Base-by-base conservation (phyloP, 768 basidiomycete genomes). In the Pulveroboletus frians region DNA sequence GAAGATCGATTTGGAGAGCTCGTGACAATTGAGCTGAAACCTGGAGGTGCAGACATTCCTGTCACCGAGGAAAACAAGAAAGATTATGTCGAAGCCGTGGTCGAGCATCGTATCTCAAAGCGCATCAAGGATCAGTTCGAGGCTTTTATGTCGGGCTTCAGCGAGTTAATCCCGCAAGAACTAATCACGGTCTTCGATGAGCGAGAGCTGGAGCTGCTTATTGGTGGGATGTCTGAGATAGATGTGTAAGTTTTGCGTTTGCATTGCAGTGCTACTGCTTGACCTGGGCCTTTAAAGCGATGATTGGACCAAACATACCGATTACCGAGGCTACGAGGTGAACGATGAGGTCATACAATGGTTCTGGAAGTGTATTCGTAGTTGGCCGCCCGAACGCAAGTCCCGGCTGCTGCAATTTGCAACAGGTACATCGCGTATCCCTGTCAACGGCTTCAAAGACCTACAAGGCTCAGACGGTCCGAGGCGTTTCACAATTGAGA, bases 141-240 rank as follows among this genome's bases (percentile, higher is more conserved):
- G 51, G 93, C 95, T 5, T 98, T 99, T 77, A 95, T 97, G 92
- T 89, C 88, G n/a, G 96, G 96, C 40, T 98, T 98, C 80, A 96
- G 92, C 75, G 96, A 99, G 72, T 79, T 99, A 46, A 97, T 99
- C 54, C 96, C 96, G 10, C 92, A 94, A 68, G 96, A 99, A 55
- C 77, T 99, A 30, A 83, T 99, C 71, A 97, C 94, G 52, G 96
- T 99, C 43, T 99, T 99, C 59, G 96, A 99, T 61, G 96, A 99
- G 73, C 83, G 96, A 46, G 96, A 99, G 64, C 79, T 99, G 9
- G 95, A 97, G 72, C 73, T 98, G 44, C 78, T 99, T 47, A 98
- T 99, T 56, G 96, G 96, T 62, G 96, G 96, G 59, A 97, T 98
- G 92, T 96, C 94, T 39, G 96, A 99, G 73, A 97, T 98, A 58